These are phyloP conservation scores for Lecanicillium sp. DNA, from an alignment of 2,329 filamentous ascomycete genomes.

Conservation along the genomic window DNA sequence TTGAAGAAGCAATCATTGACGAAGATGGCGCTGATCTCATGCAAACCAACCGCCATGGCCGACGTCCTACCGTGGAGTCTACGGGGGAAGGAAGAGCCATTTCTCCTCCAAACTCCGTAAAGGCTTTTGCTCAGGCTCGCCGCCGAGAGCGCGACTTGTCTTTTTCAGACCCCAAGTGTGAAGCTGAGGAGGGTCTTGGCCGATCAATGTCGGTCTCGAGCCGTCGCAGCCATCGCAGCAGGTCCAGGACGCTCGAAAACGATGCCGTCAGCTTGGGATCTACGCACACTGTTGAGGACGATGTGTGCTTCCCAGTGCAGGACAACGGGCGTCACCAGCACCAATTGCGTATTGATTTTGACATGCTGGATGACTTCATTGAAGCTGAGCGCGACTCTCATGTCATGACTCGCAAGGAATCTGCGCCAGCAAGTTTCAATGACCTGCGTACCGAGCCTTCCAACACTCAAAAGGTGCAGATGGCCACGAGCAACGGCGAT, in stretches of 20 bases:
- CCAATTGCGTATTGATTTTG: constrained; percentile 81
- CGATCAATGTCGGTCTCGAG: constrained; percentile 65
- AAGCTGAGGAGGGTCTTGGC: constrained; percentile 45
- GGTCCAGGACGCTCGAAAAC: constrained; percentile 50
- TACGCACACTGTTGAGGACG: constrained; percentile 69
- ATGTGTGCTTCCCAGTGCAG: constrained; percentile 80
- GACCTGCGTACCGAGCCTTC: constrained; percentile 22
- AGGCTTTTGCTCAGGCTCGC: constrained; percentile 88
- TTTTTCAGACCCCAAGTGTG: constrained; percentile 37
- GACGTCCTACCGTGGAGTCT: constrained; percentile 50
- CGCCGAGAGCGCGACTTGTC: constrained; percentile 70
- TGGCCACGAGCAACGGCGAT: constrained; percentile 48
- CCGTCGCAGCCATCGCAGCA: constrained; percentile 49
- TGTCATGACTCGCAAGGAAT: constrained; percentile 40
- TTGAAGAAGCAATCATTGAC: constrained; percentile 69
- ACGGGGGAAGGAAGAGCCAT: constrained; percentile 54
- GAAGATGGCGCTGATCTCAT: constrained; percentile 59
- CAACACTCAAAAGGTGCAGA: constrained; percentile 21
- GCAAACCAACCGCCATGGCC: constrained; percentile 34
- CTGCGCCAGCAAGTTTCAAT: constrained; percentile 25
- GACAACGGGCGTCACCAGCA: constrained; percentile 53
- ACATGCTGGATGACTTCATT: constrained; percentile 89
- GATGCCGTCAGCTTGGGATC: constrained; percentile 54
- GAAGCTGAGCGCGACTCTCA: constrained; percentile 46
- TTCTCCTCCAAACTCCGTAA: constrained; percentile 93